Evolutionary conservation across 352 stramenopile species (phyloP), one percentile per base, ranked within the genome.

Genomic region (Globisporangium viniferum): DNA sequence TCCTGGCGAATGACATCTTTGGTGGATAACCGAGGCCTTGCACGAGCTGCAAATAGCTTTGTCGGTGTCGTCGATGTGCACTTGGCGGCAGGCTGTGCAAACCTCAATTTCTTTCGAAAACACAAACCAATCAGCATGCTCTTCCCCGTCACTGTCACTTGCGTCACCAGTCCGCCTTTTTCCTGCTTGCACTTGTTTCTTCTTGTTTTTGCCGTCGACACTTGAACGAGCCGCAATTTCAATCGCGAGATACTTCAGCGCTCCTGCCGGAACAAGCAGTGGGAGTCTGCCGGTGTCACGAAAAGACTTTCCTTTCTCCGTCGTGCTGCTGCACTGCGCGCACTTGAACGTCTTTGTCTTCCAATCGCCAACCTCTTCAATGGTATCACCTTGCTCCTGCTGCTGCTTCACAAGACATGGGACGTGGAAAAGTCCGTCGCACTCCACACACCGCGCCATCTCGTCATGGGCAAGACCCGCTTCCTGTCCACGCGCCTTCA

Each of bases 31-130:
- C 1, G 66, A 5, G 7, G 57, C 39, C 15, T 72, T 66, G 61
- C 85, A 90, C 29, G 71, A 74, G 2, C 41, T 60, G 54, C 82
- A 90, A 0, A 33, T 70, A 15, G 14, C 62, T 36, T 46, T 66
- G 7, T 93, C 80, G 7, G 64, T 66, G 0, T 61, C 15, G 5
- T n/a, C 56, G 59, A 93, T 74, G 53, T 85, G 68, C 56, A 90
- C 73, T 51, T 91, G 81, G 44, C 81, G 73, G 56, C 85, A 93
- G 4, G 72, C 76, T 36, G 67, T 74, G 58, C 85, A 91, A 18
- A 91, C 74, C 36, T 88, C 75, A 59, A 93, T 61, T 1, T 67
- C 49, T 53, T 76, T 74, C 0, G 75, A 76, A 15, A 89, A 71
- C 29, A 88, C 70, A 46, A 59, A 61, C 77, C 77, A 84, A 10